phyloP scores from a whole-genome alignment of 345 rosid genomes.

The Eucalyptus victrix region DNA sequence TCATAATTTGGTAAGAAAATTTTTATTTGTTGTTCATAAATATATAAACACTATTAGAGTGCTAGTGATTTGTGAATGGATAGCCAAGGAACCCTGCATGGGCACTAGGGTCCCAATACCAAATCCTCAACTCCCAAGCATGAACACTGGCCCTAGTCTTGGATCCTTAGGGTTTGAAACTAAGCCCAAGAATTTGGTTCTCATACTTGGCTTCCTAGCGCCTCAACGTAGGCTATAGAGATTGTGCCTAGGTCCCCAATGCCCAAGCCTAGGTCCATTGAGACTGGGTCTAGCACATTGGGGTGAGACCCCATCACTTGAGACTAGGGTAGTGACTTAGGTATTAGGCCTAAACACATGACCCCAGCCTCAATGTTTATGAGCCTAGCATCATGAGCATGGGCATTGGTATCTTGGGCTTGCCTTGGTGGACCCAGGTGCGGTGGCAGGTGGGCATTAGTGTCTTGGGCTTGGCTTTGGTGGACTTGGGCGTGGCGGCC shows the following conservation, averaged over 20 bases:
- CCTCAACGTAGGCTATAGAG: not conserved
- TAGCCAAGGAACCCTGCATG: not conserved
- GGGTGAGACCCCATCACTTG: not conserved
- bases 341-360: not conserved
- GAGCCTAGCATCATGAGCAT: not conserved
- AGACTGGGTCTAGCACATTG: not conserved
- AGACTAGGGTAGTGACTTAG: not conserved
- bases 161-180: not conserved
- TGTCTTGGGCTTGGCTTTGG: too few relatives aligned
- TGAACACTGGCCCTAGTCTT: not conserved
- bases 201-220: not conserved
- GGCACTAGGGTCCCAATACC: not conserved
- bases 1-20: not conserved
- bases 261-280: not conserved
- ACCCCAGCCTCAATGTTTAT: too few relatives aligned
- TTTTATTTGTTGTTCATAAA: not conserved
- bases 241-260: not conserved
- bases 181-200: not conserved
- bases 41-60: not conserved
- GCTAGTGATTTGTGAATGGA: not conserved
- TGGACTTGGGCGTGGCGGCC: too few relatives aligned
- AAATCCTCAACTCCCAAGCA: not conserved
- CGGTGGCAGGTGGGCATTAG: accelerated
- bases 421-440: accelerated
- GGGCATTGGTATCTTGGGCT: not conserved